Percentiles rank a stretch among this genome's conserved stretches.
phyloP scores from a whole-genome alignment of 2,329 filamentous ascomycete genomes.

The Fusarium xylarioides region DNA sequence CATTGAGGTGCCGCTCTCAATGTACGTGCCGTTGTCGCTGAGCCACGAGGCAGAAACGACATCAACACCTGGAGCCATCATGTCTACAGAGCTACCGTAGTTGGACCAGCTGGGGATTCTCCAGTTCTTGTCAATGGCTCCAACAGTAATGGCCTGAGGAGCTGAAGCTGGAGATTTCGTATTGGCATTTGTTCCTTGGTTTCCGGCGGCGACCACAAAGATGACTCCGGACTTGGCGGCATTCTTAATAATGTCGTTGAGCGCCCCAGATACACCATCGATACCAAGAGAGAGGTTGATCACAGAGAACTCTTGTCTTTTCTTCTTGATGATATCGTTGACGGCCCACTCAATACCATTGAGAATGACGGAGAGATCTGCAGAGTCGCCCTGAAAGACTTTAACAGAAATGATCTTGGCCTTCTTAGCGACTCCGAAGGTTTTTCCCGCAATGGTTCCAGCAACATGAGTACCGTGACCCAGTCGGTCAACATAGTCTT shows the following conservation, averaged over 20 bases:
- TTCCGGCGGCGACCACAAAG: constrained; percentile 64
- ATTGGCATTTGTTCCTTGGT: constrained; percentile 48
- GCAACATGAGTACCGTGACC: constrained; percentile 56
- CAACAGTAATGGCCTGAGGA: constrained; percentile 46
- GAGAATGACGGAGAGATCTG: constrained; percentile 45
- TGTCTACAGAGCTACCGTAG: constrained; percentile 58
- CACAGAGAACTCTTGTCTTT: constrained; percentile 54
- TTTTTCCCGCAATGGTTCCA: constrained; percentile 48
- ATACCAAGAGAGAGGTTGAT: constrained; percentile 66
- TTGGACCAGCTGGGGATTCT: constrained; percentile 59
- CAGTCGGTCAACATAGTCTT: constrained; percentile 42
- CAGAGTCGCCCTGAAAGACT: constrained; percentile 50
- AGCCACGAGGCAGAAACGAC: constrained; percentile 60
- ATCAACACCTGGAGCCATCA: constrained; percentile 60
- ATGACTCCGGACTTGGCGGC: constrained; percentile 59
- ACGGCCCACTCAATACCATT: constrained; percentile 53
- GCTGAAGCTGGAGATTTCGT: constrained; percentile 46
- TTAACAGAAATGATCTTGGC: constrained; percentile 56
- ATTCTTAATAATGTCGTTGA: constrained; percentile 60
- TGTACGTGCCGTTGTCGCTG: constrained; percentile 52
- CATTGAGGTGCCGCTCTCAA: constrained; percentile 70
- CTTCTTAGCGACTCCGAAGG: constrained; percentile 55
- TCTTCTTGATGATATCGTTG: constrained; percentile 53
- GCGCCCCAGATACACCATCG: constrained; percentile 49
- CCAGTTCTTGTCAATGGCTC: constrained; percentile 50